Evolutionary conservation across 306 rosid species (phyloP), one percentile per base, ranked within the genome.

Genomic region (Senna siamea): DNA sequence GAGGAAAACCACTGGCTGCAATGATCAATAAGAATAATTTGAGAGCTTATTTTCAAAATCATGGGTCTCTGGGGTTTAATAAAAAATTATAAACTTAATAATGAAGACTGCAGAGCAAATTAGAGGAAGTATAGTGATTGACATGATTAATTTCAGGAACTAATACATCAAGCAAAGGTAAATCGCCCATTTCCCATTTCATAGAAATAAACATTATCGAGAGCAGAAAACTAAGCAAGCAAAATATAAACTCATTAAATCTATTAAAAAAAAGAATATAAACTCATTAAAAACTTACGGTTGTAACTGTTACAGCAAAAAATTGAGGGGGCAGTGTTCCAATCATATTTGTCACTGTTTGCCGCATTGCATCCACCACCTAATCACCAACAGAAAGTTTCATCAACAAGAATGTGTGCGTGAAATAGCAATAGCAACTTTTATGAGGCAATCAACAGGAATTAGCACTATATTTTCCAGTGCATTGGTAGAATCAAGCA

Each of bases 341-440:
- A 75, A 94, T 92, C 97, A 94, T 89, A 79, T 94, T 94, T 69
- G 99, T 90, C 79, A 94, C 99, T 5, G 99, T 94, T 54, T 94
- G 93, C 62, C 99, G 93, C 98, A 94, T 94, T 7, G 99, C 99
- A 78, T 87, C 99, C 72, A 92, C 98, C 53, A 94, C 96, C 99
- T 94, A 82, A 56, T 72, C 19, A 74, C 19, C 80, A 74, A 34
- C 63, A 64, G 22, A 54, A 18, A 38, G 35, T 60, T 59, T 62
- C 75, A 76, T 26, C 66, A 44, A 18, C 15, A 53, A 46, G 10
- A 62, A 13, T 10, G 52, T 18, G 47, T 38, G 34, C 44, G 28
- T 58, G 69, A 54, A 46, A 77, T 72, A 30, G 50, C 52, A 61
- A 40, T 15, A 61, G 41, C 68, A 52, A 28, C 13, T 41, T 70